Conservation (phyloP, 2,329 filamentous ascomycete species). For the Colletotrichum tofieldiae region DNA sequence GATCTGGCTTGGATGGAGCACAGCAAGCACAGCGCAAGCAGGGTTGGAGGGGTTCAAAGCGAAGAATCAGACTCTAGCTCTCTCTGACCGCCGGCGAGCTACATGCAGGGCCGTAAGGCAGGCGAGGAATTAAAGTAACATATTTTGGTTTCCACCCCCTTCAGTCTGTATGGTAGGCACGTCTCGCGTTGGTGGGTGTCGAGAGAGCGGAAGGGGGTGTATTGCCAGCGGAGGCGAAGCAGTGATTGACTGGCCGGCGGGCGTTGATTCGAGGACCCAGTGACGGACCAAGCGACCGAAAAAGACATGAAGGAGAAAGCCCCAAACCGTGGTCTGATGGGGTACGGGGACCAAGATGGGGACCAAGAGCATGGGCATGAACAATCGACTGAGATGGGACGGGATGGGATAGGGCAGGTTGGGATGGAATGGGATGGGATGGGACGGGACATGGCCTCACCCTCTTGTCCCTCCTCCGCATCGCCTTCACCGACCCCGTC, state of each 20-base stretch:
- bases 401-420: slow-evolving; percentile 16
- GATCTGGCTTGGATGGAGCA: slow-evolving; percentile 14
- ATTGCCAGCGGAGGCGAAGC: slow-evolving; percentile 17
- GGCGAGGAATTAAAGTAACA: not conserved
- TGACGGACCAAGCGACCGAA: slow-evolving; percentile 12
- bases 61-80: slow-evolving; percentile 2
- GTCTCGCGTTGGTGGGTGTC: slow-evolving; percentile 26
- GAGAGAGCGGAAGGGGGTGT: slow-evolving; percentile 9
- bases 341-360: slow-evolving; percentile 36
- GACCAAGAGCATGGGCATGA: slow-evolving; percentile 28
- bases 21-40: slow-evolving; percentile 6
- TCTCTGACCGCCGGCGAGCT: slow-evolving; percentile 16
- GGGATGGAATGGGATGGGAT: slow-evolving; percentile 16
- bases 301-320: slow-evolving; percentile 21
- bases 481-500: slow-evolving; percentile 21
- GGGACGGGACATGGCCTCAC: slow-evolving; percentile 19
- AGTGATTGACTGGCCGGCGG: slow-evolving; percentile 30
- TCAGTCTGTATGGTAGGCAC: slow-evolving; percentile 6
- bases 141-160: not conserved
- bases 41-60: not conserved
- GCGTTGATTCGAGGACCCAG: slow-evolving; percentile 11
- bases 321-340: slow-evolving; percentile 37
- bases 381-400: slow-evolving; percentile 30
- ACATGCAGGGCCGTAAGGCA: slow-evolving; percentile 14
- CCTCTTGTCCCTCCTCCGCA: slow-evolving; percentile 1